Evolutionary conservation across 2,329 filamentous ascomycete species (phyloP).

Genomic region (Fusarium oxysporum): DNA sequence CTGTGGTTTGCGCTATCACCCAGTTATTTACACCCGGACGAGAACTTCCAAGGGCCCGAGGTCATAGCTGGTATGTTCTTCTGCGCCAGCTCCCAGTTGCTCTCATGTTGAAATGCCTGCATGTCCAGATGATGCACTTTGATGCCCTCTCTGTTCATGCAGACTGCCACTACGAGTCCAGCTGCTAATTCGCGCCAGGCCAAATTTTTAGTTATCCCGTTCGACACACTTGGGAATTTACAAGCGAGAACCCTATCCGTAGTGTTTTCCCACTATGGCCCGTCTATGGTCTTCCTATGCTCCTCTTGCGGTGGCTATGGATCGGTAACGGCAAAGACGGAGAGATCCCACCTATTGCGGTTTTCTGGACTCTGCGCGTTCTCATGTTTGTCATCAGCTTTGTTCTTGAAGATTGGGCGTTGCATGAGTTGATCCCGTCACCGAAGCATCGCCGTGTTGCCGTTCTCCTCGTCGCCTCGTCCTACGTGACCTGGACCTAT

Average conservation of each 20-base stretch:
- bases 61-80: slow-evolving; percentile 85
- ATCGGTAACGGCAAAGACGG: slow-evolving; percentile 82
- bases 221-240: slow-evolving; percentile 96
- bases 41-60: slow-evolving; percentile 98
- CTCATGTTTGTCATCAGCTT: slow-evolving; percentile 97
- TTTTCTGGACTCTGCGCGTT: slow-evolving; percentile 89
- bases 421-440: slow-evolving; percentile 88
- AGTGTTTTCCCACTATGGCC: slow-evolving; percentile 98
- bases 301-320: slow-evolving; percentile 91
- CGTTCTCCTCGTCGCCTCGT: slow-evolving; percentile 88
- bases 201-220: slow-evolving; percentile 94
- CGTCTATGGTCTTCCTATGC: slow-evolving; percentile 93
- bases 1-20: slow-evolving; percentile 94
- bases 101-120: background rate
- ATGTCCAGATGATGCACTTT: too few relatives aligned
- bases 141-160: background rate
- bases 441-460: slow-evolving; percentile 78
- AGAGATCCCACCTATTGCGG: slow-evolving; percentile 82
- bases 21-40: slow-evolving; percentile 97
- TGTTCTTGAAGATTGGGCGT: slow-evolving; percentile 96
- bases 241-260: slow-evolving; percentile 85
- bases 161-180: background rate
- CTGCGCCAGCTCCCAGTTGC: background rate
- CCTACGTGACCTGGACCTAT: slow-evolving; percentile 98
- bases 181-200: slow-evolving; percentile 63